These are phyloP conservation scores for Penicillium janthinellum DNA, from an alignment of 2,329 filamentous ascomycete genomes.

Conservation along the genomic window DNA sequence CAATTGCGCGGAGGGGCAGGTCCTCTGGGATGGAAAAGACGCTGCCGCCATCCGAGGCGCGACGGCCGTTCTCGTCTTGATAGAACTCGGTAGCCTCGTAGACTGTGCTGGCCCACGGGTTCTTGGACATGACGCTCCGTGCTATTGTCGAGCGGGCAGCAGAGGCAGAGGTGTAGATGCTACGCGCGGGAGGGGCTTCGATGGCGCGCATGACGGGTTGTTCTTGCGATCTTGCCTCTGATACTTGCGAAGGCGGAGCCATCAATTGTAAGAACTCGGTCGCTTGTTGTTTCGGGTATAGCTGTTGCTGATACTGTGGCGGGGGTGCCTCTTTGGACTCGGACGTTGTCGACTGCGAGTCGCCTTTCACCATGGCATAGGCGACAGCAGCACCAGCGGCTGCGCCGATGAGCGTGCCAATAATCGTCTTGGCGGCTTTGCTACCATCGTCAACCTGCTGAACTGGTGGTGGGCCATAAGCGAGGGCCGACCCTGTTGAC, in stretches of 20 bases:
- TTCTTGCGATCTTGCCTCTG: constrained; percentile 24
- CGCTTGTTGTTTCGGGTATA: constrained; percentile 21
- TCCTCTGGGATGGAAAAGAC: constrained; percentile 39
- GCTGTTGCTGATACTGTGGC: background rate
- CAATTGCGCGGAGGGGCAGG: constrained; percentile 43
- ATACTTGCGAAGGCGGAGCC: constrained; percentile 27
- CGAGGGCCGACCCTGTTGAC: constrained; percentile 25
- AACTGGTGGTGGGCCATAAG: constrained; percentile 30
- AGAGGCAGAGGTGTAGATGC: constrained; percentile 26
- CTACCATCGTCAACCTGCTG: constrained; percentile 47
- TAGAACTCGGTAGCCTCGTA: constrained; percentile 44
- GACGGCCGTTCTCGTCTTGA: constrained; percentile 34
- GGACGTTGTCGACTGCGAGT: constrained; percentile 38
- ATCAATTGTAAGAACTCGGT: constrained; percentile 30
- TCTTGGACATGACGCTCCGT: constrained; percentile 42
- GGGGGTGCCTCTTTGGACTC: constrained; percentile 25
- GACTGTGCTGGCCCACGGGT: constrained; percentile 44
- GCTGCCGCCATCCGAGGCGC: constrained; percentile 42
- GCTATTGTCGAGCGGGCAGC: constrained; percentile 35
- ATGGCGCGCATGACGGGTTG: constrained; percentile 35
- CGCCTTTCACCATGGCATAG: constrained; percentile 70
- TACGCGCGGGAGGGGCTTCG: constrained; percentile 33
- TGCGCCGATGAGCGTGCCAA: constrained; percentile 76
- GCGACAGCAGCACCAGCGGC: constrained; percentile 76
- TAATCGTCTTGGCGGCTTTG: constrained; percentile 60